These are phyloP conservation scores for Magnusiomyces sp. DNA, from an alignment of 1,139 yeast species.

Conservation along the genomic window DNA sequence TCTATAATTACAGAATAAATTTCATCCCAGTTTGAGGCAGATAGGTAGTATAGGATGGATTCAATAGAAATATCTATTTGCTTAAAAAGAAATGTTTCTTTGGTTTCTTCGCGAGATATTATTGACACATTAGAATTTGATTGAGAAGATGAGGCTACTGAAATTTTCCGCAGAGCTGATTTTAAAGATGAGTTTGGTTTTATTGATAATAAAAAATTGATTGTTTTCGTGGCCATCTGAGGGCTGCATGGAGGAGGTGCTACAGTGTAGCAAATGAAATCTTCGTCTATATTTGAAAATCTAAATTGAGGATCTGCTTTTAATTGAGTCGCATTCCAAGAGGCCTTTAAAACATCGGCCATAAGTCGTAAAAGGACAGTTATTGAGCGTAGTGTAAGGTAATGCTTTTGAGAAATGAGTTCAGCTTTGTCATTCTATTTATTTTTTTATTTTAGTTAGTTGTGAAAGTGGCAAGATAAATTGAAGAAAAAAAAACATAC, in stretches of 20 bases:
- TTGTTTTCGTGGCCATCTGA: conserved; percentile 16
- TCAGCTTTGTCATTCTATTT: conserved; percentile 8
- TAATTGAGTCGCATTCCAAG: conserved; percentile 11
- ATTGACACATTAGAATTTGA: no score
- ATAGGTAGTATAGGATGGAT: conserved; percentile 41
- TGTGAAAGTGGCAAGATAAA: neutral
- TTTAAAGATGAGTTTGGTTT: conserved; percentile 12
- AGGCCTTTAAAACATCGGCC: conserved; percentile 9
- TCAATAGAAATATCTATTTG: conserved; percentile 44
- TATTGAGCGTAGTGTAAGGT: conserved; percentile 7
- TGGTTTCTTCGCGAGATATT: conserved; percentile 1
- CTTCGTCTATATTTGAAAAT: neutral
- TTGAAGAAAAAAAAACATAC: conserved; percentile 9
- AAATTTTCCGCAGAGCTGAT: conserved; percentile 7
- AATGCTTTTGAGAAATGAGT: conserved; percentile 6
- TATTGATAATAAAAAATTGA: conserved; percentile 9
- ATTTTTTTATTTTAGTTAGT: neutral
- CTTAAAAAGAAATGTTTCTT: conserved; percentile 20
- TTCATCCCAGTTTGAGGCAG: conserved; percentile 48
- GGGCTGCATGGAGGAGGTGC: conserved; percentile 6
- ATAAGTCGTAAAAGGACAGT: conserved; percentile 8
- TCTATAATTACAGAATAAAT: conserved; percentile 17
- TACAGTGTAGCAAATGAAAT: conserved; percentile 10
- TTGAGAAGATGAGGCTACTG: no score
- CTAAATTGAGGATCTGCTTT: conserved; percentile 5